These are phyloP conservation scores for Kodamaea leandrae DNA, from an alignment of 805 yeast genomes.

Conservation along the genomic window DNA sequence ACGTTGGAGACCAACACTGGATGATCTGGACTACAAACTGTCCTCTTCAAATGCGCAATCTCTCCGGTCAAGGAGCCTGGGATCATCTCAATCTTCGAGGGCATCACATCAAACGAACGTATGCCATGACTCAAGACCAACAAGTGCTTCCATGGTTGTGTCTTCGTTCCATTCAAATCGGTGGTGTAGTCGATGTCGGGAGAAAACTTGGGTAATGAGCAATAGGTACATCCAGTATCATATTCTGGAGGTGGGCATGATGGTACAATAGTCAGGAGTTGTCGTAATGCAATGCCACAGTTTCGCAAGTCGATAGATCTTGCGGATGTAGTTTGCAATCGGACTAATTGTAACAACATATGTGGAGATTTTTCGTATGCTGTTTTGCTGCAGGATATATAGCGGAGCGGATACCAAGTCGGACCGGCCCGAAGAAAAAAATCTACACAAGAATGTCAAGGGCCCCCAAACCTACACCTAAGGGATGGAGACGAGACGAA, in stretches of 20 bases:
- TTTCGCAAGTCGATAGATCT: background rate
- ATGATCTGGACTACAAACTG: slow-evolving; percentile 38
- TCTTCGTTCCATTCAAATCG: slow-evolving; percentile 46
- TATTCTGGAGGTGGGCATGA: slow-evolving; percentile 49
- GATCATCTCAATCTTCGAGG: slow-evolving; percentile 48
- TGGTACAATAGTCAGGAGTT: slow-evolving; percentile 2
- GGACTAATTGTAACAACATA: no score
- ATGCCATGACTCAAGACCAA: slow-evolving; percentile 48
- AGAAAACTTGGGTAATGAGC: slow-evolving; percentile 39
- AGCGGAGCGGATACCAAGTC: no score
- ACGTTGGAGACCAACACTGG: slow-evolving; percentile 54
- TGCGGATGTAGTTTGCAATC: background rate
- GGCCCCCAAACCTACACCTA: no score
- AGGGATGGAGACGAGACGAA: no score
- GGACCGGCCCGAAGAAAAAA: no score
- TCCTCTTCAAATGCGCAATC: slow-evolving; percentile 33
- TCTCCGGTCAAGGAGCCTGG: slow-evolving; percentile 45
- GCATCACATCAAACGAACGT: slow-evolving; percentile 39
- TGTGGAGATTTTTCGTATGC: no score
- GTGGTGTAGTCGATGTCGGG: slow-evolving; percentile 40
- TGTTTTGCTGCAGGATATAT: no score
- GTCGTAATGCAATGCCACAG: background rate
- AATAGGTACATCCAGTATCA: slow-evolving; percentile 64
- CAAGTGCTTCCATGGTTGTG: slow-evolving; percentile 54
- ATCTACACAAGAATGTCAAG: no score